These are phyloP conservation scores for Vitis rotundifolia DNA, from an alignment of 164 flowering plant genomes.

Conservation along the genomic window DNA sequence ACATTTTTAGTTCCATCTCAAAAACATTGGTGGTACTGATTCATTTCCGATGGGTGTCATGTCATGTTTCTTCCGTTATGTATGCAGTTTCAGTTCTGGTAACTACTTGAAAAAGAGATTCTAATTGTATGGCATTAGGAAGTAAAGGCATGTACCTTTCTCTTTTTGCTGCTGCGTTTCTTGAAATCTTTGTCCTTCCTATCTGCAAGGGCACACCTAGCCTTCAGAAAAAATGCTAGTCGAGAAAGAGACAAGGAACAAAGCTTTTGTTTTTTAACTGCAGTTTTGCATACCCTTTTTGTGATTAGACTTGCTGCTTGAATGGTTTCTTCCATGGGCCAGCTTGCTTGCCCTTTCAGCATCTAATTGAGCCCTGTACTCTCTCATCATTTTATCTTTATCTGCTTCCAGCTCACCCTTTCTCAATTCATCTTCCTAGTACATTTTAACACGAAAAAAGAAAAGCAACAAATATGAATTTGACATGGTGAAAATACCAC, in stretches of 20 bases:
- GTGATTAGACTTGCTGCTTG: constrained; percentile 55
- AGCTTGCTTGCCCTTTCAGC: constrained; percentile 96
- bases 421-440: constrained; percentile 86
- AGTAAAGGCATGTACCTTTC: constrained; percentile 62
- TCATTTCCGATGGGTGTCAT: too few relatives aligned
- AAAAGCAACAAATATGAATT: too few relatives aligned
- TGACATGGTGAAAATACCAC: too few relatives aligned
- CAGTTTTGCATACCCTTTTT: constrained; percentile 55
- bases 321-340: constrained; percentile 79
- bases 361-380: constrained; percentile 94
- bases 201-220: constrained; percentile 49
- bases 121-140: neutral
- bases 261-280: neutral
- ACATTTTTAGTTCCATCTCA: too few relatives aligned
- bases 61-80: too few relatives aligned
- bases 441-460: neutral
- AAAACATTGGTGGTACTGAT: too few relatives aligned
- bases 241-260: neutral
- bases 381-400: constrained; percentile 92
- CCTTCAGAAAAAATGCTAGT: constrained; percentile 5
- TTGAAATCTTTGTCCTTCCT: constrained; percentile 71
- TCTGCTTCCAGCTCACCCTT: constrained; percentile 93
- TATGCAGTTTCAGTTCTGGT: too few relatives aligned
- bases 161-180: constrained; percentile 77
- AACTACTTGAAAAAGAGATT: too few relatives aligned